Base-by-base conservation (phyloP, 768 basidiomycete species). In the Mycena alexandri region DNA sequence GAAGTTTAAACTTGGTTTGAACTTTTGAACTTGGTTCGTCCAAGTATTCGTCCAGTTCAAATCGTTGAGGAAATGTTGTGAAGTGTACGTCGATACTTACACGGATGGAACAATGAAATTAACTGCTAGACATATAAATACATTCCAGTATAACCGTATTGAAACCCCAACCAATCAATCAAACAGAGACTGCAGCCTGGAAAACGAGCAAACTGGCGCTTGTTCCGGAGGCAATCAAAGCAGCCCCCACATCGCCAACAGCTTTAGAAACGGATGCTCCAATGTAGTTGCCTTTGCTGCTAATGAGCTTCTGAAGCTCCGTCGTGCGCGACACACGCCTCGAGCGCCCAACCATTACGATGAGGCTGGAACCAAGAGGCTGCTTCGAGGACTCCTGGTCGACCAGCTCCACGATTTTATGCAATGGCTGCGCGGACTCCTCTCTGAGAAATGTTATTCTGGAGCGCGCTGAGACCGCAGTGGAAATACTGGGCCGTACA, bases 291-390 rank as follows among this genome's bases (percentile, higher is more conserved):
- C 79, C 81, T 19, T 75, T 75, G 72, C 84, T 84, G 10, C 77
- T 64, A 5, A 84, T 76, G 22, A 93, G 73, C 63, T 79, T 69
- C 41, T 78, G 79, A 69, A 95, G 75, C 80, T 98, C 96, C 0
- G 71, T 75, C 9, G 78, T 74, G 64, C 93, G 87, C 7, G 83
- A 82, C 70, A 89, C 88, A 0, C 92, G 81, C 53, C 93, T 84
- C 43, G 92, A 93, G 3, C 96, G 87, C 1, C 97, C 96, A 12
- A 81, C 77, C 17, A 93, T 78, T 12, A 93, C 84, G 33, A 96
- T 82, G 54, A 92, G 73, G 1, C 87, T 81, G 65, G 84, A 83
- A 19, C 75, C 78, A 16, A 74, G 68, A 6, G 73, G 71, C 52
- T 78, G 74, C 62, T 75, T 68, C 11, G 73, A 70, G 10, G 74